Percentiles rank a stretch among this genome's conserved stretches.
These are phyloP conservation scores for Piromyces sp. DNA, from an alignment of 192 early-diverging fungal genomes.

Conservation along the genomic window DNA sequence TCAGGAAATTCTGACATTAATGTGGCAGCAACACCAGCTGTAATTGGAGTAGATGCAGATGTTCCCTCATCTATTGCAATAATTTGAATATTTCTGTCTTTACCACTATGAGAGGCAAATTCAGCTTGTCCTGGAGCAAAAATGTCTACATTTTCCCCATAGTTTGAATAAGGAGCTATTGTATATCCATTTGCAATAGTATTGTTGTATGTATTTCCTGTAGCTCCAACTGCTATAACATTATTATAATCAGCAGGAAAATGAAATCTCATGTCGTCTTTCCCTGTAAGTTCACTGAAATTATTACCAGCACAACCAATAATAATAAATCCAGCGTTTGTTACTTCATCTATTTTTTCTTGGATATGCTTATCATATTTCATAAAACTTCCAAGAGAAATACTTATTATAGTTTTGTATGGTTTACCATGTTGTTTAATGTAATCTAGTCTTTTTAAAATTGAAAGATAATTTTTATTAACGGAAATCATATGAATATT, in stretches of 20 bases:
- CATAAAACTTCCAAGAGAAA: neutral
- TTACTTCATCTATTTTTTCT: neutral
- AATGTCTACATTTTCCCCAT: neutral
- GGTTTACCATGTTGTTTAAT: neutral
- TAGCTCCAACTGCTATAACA: neutral
- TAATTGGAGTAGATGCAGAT: no score
- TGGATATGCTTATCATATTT: neutral
- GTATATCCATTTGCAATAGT: neutral
- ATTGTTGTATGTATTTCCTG: neutral
- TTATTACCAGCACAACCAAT: neutral
- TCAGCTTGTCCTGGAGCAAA: neutral
- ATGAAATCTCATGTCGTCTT: neutral
- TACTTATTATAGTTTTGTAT: neutral
- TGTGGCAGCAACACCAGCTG: no score
- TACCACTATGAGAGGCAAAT: no score
- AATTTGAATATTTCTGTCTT: no score
- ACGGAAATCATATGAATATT: neutral
- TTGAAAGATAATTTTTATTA: neutral
- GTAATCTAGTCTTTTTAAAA: neutral
- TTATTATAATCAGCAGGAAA: neutral
- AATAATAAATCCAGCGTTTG: neutral
- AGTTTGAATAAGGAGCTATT: neutral
- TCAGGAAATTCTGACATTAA: no score
- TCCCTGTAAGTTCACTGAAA: no score
- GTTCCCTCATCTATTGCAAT: no score